Percentiles rank a stretch among this genome's conserved stretches.
These are phyloP conservation scores for Juglanconis juglandina DNA, from an alignment of 2,329 filamentous ascomycete genomes.

Conservation along the genomic window DNA sequence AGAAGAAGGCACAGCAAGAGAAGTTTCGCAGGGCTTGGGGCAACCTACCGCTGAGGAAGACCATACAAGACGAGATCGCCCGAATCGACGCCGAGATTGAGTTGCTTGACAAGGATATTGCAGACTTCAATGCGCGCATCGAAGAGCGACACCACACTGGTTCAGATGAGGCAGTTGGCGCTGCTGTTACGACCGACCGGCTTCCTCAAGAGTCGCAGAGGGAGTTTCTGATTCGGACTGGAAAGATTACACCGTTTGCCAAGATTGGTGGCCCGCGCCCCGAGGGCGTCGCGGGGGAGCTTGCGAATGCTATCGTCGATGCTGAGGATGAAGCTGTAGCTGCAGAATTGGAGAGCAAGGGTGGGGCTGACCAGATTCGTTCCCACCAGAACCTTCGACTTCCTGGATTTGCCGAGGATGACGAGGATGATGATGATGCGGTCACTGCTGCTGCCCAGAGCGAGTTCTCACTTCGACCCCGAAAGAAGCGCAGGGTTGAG, in stretches of 20 bases:
- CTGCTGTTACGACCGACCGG: constrained; percentile 50
- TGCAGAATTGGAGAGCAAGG: constrained; percentile 42
- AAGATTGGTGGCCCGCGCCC: constrained; percentile 65
- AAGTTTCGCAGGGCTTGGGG: constrained; percentile 41
- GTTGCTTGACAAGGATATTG: constrained; percentile 67
- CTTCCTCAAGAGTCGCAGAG: constrained; percentile 78
- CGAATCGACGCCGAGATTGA: constrained; percentile 63
- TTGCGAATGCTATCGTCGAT: constrained; percentile 76
- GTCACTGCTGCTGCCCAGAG: constrained; percentile 35
- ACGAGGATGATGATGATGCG: constrained; percentile 33
- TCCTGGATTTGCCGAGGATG: constrained; percentile 64
- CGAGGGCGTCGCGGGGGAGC: constrained; percentile 61
- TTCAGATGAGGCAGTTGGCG: constrained; percentile 39
- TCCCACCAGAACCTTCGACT: constrained; percentile 72
- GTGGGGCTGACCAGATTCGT: constrained; percentile 43
- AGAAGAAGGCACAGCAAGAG: constrained; percentile 56
- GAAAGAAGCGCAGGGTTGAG: constrained; percentile 51
- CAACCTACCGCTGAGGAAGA: constrained; percentile 51
- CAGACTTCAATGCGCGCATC: constrained; percentile 78
- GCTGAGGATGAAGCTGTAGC: constrained; percentile 70
- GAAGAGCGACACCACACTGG: constrained; percentile 64
- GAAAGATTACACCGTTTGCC: constrained; percentile 95
- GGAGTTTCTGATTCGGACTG: constrained; percentile 89
- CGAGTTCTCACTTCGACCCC: constrained; percentile 57
- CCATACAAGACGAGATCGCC: constrained; percentile 62